phyloP scores from a whole-genome alignment of 225 moss, liverwort and hornwort genomes.

The Thuidium tamariscinum region DNA sequence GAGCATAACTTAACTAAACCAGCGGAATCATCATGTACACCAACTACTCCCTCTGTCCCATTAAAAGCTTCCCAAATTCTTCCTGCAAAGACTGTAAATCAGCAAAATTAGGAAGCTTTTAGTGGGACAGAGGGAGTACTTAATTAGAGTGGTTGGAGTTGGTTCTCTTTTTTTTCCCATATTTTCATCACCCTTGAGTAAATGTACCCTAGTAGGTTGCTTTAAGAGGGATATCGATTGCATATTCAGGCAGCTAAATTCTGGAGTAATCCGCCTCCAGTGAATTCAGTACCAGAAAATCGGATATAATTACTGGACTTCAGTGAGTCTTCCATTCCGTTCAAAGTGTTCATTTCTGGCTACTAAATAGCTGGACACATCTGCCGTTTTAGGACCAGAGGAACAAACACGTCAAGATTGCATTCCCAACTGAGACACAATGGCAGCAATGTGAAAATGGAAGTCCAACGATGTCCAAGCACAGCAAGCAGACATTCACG shows the following conservation, averaged over 20 bases:
- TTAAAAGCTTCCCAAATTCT: too few species aligned
- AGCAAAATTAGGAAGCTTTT: too few species aligned
- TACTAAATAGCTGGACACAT: neutral
- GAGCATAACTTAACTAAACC: neutral
- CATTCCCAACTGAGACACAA: neutral
- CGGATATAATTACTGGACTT: neutral
- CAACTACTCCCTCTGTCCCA: too few species aligned
- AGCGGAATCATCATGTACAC: too few species aligned
- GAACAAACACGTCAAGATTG: neutral
- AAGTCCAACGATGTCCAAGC: neutral
- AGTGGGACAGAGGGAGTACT: too few species aligned
- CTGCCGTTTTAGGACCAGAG: too few species aligned
- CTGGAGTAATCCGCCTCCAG: neutral
- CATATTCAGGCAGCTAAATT: neutral
- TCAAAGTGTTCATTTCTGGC: neutral
- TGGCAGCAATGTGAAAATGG: neutral
- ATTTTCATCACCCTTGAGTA: neutral
- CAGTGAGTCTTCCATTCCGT: neutral
- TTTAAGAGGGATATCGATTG: neutral
- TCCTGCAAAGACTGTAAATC: too few species aligned
- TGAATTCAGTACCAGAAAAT: neutral
- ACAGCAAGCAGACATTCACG: neutral
- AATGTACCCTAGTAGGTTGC: neutral
- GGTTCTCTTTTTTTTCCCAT: too few species aligned
- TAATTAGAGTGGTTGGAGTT: too few species aligned